phyloP scores from a whole-genome alignment of 768 basidiomycete species.

The Suillus americanus region DNA sequence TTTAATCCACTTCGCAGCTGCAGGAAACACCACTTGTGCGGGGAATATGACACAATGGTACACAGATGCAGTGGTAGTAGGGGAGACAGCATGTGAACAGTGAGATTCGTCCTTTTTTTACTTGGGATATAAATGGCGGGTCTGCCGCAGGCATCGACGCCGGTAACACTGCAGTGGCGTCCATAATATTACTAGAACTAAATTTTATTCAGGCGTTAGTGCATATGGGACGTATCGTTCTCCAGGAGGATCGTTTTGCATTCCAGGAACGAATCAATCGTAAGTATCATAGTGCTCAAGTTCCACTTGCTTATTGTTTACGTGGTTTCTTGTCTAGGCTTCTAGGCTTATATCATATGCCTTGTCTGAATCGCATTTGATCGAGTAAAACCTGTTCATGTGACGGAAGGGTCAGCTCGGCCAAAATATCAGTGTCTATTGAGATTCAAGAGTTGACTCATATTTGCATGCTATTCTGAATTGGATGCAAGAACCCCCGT shows the following conservation, averaged over 20 bases:
- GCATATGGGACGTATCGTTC: slow-evolving; percentile 13
- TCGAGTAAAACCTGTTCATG: not conserved
- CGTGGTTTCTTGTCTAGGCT: slow-evolving; percentile 12
- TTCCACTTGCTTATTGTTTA: not conserved
- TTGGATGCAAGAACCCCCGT: not conserved
- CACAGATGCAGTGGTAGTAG: slow-evolving; percentile 22
- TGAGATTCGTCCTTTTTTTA: slow-evolving; percentile 3
- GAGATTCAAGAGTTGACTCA: not conserved
- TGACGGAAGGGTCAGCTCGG: not conserved
- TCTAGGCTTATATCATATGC: not conserved
- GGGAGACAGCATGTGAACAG: slow-evolving; percentile 32
- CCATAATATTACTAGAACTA: slow-evolving; percentile 10
- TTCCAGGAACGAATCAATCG: slow-evolving; percentile 22
- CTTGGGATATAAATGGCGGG: slow-evolving; percentile 9
- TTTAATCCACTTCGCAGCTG: not conserved
- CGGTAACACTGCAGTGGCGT: slow-evolving; percentile 1
- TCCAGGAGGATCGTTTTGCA: slow-evolving; percentile 12
- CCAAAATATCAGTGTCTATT: not conserved
- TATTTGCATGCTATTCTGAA: not conserved
- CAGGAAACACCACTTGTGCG: slow-evolving; percentile 24
- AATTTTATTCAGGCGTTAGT: slow-evolving; percentile 7
- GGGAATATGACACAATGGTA: slow-evolving; percentile 26
- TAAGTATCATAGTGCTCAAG: slow-evolving; percentile 6
- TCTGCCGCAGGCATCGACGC: slow-evolving; percentile 16
- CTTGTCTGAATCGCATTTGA: not conserved